Base-by-base conservation (phyloP, 2,329 filamentous ascomycete genomes). In the Dactylellina cionopaga region DNA sequence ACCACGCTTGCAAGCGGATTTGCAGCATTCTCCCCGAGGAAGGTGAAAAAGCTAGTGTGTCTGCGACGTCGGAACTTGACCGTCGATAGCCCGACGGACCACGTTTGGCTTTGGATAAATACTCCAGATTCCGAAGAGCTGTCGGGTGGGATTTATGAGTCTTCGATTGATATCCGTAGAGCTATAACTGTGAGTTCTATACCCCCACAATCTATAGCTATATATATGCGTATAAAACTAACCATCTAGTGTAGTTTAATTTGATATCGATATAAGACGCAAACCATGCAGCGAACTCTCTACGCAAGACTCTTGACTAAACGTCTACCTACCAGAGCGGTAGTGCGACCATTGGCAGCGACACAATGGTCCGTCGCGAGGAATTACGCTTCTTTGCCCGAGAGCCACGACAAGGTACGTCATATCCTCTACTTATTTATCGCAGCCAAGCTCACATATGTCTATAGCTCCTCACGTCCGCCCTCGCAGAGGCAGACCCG, bases 401-500 rank as follows among this genome's bases (percentile, higher is more conserved):
- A 63, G 37, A 72, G 59, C 29, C 68, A 72, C 29, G 52, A 72
- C 31, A 65, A 59, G 52, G 68, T 60, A 33, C n/a, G 56, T 33
- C 11, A 31, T 46, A 22, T 35, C 6, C 17, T n/a, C 22, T 15
- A 13, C 37, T 33, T 24, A 19, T 39, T 9, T 17, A 24, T 13
- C 9, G 33, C 37, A 5, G 13, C 11, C 49, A 33, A 3, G 37
- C 44, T 69, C 33, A 60, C 35, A 25, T 10, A n/a, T 35, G 17
- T 31, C 17, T n/a, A 33, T 52, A 97, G 92, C 83, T 97, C 62
- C 88, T 99, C 59, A 87, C 90, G 47, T 86, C 90, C 64, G 85
- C 90, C 79, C 86, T 99, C 56, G 85, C 92, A 79, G 86, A 95
- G 78, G 92, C 92, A 75, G 95, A 98, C 80, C 92, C 94, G 44